Evolutionary conservation across 208 protist species (phyloP).

Genomic region (Phytomonas sp.): DNA sequence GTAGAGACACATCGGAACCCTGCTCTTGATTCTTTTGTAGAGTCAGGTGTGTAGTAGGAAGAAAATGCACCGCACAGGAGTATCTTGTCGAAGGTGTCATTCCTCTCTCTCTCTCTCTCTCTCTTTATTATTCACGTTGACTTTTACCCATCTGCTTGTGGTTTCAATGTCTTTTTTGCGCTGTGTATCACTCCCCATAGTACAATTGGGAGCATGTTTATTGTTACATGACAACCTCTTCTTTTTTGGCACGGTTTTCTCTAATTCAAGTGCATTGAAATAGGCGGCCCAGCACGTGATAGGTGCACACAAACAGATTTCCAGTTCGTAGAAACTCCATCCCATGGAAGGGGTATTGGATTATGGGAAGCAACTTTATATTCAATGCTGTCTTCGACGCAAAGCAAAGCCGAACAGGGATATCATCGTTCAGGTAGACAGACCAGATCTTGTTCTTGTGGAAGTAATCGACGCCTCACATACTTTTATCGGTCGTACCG

Average conservation of each 20-base stretch:
- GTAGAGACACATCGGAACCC: too few species aligned
- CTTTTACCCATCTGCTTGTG: background rate
- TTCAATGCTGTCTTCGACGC: conserved; percentile 53
- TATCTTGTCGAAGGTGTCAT: too few species aligned
- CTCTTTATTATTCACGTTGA: background rate
- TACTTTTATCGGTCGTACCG: conserved; percentile 67
- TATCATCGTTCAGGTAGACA: conserved; percentile 41
- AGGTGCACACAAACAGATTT: background rate
- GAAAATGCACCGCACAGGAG: too few species aligned
- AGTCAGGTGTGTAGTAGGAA: too few species aligned
- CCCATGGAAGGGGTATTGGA: conserved; percentile 10
- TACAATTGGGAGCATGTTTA: background rate
- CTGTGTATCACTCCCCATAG: background rate
- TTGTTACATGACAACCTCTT: background rate
- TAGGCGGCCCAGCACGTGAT: background rate
- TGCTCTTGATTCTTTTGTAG: too few species aligned
- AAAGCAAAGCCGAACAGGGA: conserved; percentile 59
- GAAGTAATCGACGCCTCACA: conserved; percentile 51
- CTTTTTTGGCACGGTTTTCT: background rate
- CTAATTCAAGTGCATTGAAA: background rate
- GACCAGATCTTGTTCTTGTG: conserved; percentile 44
- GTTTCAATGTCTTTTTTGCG: background rate
- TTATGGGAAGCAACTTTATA: conserved; percentile 35
- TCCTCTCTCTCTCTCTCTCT: background rate
- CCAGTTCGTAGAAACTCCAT: background rate